These are phyloP conservation scores for Ananas comosus DNA, from an alignment of 176 grass and related monocot species.

Conservation along the genomic window DNA sequence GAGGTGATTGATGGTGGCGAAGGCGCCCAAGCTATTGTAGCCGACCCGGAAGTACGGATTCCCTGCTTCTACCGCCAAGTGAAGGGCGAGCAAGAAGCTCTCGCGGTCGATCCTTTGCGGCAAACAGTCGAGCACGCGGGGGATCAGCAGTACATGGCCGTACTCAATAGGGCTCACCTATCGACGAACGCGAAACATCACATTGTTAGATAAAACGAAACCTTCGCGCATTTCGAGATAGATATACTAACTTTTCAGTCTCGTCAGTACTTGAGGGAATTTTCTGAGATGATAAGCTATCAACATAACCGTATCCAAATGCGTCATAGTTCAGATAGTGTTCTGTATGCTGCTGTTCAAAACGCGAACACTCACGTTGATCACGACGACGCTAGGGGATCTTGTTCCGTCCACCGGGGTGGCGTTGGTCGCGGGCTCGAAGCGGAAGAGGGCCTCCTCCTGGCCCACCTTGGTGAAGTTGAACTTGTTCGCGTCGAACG, in stretches of 20 bases:
- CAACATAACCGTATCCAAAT: no score
- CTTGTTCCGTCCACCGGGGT: not conserved
- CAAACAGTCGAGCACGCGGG: slow-evolving; percentile 51
- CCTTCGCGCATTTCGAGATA: not conserved
- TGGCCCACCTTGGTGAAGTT: slow-evolving; percentile 76
- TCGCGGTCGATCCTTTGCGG: slow-evolving; percentile 54
- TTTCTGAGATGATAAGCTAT: no score
- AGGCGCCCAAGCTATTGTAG: slow-evolving; percentile 70
- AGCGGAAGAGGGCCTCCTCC: slow-evolving; percentile 64
- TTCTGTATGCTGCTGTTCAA: no score
- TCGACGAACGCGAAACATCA: slow-evolving; percentile 5
- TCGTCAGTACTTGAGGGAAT: no score
- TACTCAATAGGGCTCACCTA: slow-evolving; percentile 86
- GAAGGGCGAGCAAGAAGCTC: slow-evolving; percentile 48
- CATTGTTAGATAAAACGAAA: not conserved
- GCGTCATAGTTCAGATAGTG: no score
- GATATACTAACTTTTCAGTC: not conserved
- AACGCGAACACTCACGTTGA: slow-evolving; percentile 34
- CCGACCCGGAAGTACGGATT: slow-evolving; percentile 65
- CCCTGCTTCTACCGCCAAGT: slow-evolving; percentile 52
- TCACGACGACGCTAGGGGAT: slow-evolving; percentile 43
- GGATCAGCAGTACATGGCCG: slow-evolving; percentile 59
- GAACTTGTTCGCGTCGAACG: slow-evolving; percentile 67
- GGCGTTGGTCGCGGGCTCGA: slow-evolving; percentile 24
- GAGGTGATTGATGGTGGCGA: slow-evolving; percentile 83